phyloP scores from a whole-genome alignment of 73 alveolate genomes.

The Paramecium sexaurelia region DNA sequence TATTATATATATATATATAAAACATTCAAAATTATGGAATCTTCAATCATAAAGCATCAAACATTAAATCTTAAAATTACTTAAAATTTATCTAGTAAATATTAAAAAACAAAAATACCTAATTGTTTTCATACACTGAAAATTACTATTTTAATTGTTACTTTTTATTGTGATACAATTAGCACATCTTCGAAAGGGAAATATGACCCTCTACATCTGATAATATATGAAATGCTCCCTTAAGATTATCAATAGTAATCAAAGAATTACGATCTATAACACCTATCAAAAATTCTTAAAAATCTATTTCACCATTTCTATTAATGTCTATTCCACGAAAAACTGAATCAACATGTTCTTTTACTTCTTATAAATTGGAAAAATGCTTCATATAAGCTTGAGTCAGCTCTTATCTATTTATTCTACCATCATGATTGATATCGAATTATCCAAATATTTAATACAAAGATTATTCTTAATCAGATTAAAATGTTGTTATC shows the following conservation, averaged over 20 bases:
- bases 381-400: background rate
- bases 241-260: background rate
- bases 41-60: background rate
- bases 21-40: background rate
- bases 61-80: background rate
- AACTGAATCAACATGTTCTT: background rate
- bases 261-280: background rate
- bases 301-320: constrained; percentile 35
- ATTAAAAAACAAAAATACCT: background rate
- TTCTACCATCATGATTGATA: background rate
- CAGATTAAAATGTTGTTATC: background rate
- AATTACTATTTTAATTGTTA: background rate
- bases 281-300: constrained; percentile 16
- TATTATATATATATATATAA: background rate
- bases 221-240: background rate
- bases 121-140: background rate
- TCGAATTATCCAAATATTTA: background rate
- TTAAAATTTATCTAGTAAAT: background rate
- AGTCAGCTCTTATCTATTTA: background rate
- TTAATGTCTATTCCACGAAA: background rate
- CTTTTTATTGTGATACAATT: background rate
- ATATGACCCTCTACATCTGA: constrained; percentile 23
- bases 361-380: background rate
- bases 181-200: background rate
- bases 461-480: background rate